Base-by-base conservation (phyloP, 306 rosid genomes). In the Quercus dentata region DNA sequence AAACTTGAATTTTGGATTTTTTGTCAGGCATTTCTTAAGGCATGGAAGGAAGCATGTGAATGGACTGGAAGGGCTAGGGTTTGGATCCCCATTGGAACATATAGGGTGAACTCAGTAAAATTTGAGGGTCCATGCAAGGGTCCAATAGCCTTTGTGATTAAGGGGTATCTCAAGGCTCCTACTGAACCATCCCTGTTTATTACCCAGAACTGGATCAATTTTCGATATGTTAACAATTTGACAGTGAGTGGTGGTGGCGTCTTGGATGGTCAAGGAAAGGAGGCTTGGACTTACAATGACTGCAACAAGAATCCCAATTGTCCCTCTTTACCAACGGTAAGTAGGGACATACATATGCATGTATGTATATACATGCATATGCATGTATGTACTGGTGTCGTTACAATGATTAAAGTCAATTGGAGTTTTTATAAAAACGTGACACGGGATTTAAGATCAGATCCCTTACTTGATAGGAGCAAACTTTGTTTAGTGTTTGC, bases 51-150 rank as follows among this genome's bases (percentile, higher is more conserved):
- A 18, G 84, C 91, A 85, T 88, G 91, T 70, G 52, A 73, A 5
- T 83, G 85, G 91, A 5, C 76, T 1, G 89, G 89, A 15, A 21
- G 2, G 0, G 41, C 80, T 28, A 49, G 25, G 0, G 27, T 88
- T 41, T 69, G 68, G 27, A 57, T 85, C 62, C 89, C 87, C 56
- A 0, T 10, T 20, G 97, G 97, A 65, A 88, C 83, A 1, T 92
- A 80, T 80, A 56, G 56, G 84, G 69, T 89, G 52, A 56, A 74
- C 18, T 33, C 74, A 6, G 82, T 86, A 8, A 10, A 27, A 8
- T 92, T 92, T 67, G 31, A 28, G 6, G 96, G 97, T 76, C 94
- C 90, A 52, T 90, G 96, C 78, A 74, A 83, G 8, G 90, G 89
- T 78, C 56, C 41, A 5, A 86, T 44, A 1, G 74, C 57, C 3